These are phyloP conservation scores for Biscogniauxia mediterranea DNA, from an alignment of 2,329 filamentous ascomycete genomes.

Conservation along the genomic window DNA sequence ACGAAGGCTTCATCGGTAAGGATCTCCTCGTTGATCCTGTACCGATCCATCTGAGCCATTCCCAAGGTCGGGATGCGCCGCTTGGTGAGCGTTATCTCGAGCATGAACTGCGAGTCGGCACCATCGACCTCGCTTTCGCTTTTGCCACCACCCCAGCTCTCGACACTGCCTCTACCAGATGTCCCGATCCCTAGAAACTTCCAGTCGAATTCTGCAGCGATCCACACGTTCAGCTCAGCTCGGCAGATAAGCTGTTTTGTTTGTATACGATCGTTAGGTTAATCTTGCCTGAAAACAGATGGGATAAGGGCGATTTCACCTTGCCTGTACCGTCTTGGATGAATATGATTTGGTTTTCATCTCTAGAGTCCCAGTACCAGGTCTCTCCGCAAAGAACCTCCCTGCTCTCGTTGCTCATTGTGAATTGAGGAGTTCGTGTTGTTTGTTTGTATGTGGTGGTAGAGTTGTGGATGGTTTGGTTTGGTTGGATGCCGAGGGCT, in stretches of 20 bases:
- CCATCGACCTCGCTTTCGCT: too few species aligned
- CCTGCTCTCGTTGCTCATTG: too few species aligned
- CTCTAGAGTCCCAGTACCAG: background rate
- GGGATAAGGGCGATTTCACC: too few species aligned
- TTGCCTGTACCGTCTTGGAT: background rate
- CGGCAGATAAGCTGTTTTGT: background rate
- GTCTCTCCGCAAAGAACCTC: background rate
- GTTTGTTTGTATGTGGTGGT: too few species aligned
- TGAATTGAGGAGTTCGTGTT: too few species aligned
- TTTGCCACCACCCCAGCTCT: too few species aligned
- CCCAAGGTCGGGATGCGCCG: background rate
- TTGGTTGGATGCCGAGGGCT: too few species aligned
- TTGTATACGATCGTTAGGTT: too few species aligned
- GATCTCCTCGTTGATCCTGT: background rate
- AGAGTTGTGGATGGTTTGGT: too few species aligned
- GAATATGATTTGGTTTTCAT: background rate
- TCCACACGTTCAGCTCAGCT: background rate
- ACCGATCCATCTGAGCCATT: background rate
- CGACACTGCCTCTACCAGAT: too few species aligned
- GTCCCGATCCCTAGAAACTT: background rate
- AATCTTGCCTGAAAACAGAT: too few species aligned
- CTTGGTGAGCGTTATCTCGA: background rate
- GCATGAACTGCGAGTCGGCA: background rate
- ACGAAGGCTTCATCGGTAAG: background rate
- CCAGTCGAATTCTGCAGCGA: slow-evolving; percentile 1